Evolutionary conservation across 805 yeast genomes (phyloP).

Genomic region (Pichia manshurica): DNA sequence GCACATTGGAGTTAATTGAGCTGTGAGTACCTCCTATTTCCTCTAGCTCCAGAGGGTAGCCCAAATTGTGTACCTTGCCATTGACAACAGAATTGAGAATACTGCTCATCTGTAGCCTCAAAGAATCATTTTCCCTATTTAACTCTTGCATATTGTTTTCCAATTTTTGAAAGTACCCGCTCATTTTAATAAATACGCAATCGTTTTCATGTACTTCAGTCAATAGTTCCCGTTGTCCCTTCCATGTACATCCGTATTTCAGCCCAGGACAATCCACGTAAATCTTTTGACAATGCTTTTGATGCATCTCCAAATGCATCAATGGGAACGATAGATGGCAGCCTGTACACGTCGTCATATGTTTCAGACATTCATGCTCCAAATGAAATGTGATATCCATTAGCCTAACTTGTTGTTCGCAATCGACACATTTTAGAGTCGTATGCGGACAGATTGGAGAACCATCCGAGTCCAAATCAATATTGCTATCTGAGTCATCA

Average conservation of each 20-base stretch:
- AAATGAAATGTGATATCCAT: conserved; percentile 34
- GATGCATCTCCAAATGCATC: conserved; percentile 36
- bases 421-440: conserved; percentile 32
- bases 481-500: neutral
- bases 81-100: conserved; percentile 43
- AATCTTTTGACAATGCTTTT: conserved; percentile 36
- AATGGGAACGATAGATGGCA: conserved; percentile 40
- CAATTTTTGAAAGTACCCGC: conserved; percentile 24
- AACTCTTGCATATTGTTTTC: conserved; percentile 28
- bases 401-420: conserved; percentile 28
- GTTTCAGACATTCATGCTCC: conserved; percentile 34
- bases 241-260: conserved; percentile 47
- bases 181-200: conserved; percentile 27
- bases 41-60: conserved; percentile 41
- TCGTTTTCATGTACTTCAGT: conserved; percentile 25
- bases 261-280: conserved; percentile 42
- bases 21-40: conserved; percentile 29
- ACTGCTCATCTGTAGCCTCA: conserved; percentile 40
- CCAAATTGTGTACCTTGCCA: conserved; percentile 46
- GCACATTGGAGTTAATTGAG: neutral
- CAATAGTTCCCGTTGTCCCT: conserved; percentile 30
- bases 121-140: conserved; percentile 32
- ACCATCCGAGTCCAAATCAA: neutral
- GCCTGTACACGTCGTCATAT: conserved; percentile 33
- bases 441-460: conserved; percentile 35